Conservation (phyloP, 257 asterid species). For the Leptodermis oblonga region DNA sequence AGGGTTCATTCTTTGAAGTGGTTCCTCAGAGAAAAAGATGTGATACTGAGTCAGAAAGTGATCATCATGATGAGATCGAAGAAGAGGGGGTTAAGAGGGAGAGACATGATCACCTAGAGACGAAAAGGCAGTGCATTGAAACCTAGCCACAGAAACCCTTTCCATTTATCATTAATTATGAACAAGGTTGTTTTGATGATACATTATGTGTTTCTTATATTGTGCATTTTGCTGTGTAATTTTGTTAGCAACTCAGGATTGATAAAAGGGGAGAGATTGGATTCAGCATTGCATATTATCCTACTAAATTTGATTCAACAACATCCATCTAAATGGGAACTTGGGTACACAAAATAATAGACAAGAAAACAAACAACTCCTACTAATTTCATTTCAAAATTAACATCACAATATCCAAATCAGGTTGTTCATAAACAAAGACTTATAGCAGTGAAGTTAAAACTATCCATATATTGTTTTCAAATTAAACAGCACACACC, state of each 20-base stretch:
- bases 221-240: neutral
- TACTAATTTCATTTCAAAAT: no score
- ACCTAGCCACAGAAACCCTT: no score
- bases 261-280: neutral
- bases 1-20: slow-evolving; percentile 68
- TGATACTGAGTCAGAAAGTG: slow-evolving; percentile 36
- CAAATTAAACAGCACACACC: no score
- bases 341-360: neutral
- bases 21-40: slow-evolving; percentile 89
- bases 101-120: slow-evolving; percentile 35
- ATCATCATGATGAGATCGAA: slow-evolving; percentile 25
- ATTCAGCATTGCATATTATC: no score
- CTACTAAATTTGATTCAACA: no score
- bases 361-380: neutral
- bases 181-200: no score
- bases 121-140: slow-evolving; percentile 60
- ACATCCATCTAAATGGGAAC: no score
- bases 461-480: no score
- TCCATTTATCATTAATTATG: no score
- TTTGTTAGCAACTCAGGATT: neutral
- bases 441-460: no score
- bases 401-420: neutral
- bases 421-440: neutral
- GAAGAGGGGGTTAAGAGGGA: slow-evolving; percentile 28
- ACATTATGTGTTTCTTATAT: neutral